Base-by-base conservation (phyloP, 768 basidiomycete species). In the Leccinum subgranulosum region DNA sequence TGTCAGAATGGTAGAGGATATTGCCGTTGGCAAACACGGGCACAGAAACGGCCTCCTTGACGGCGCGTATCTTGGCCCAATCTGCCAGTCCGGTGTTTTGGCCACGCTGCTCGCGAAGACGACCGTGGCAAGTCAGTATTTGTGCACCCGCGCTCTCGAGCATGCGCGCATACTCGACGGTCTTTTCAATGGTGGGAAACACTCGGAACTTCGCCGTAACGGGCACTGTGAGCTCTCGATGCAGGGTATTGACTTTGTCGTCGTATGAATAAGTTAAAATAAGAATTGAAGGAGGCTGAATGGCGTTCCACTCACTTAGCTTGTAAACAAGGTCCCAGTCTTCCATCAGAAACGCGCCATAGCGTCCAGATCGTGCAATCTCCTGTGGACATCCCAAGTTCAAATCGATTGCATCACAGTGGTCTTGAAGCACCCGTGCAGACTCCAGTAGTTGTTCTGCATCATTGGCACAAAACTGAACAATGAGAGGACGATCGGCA, bases 21-120 rank as follows among this genome's bases (percentile, higher is more conserved):
- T 98, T 98, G 28, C 97, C 97, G 71, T 99, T 99, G 0, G 96
- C 95, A 69, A 99, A 92, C 4, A 99, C 94, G 3, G 95, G 96
- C 0, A 99, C 83, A 1, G 84, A 84, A 36, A 98, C 92, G 1
- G 92, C 90, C 63, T 89, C 73, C 71, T 95, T 97, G 64, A 99
- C 94, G 0, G 92, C 91, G 8, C 81, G 82, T 67, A 99, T 98
- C 72, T 97, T 88, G 25, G 75, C 76, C 90, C 91, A 97, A 65
- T 92, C 91, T 6, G 94, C 94, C 11, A 95, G 72, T 17, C 94
- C 94, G 0, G 88, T 79, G 47, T 85, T 82, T 54, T 92, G 90
- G 1, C 96, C 97, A 19, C 96, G 86, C 73, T 96, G 94, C 63
- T 98, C 95, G 29, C 94, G 83, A 46, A 86, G 81, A 6, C 97